phyloP scores from a whole-genome alignment of 306 rosid species.

The Hippophae rhamnoides region DNA sequence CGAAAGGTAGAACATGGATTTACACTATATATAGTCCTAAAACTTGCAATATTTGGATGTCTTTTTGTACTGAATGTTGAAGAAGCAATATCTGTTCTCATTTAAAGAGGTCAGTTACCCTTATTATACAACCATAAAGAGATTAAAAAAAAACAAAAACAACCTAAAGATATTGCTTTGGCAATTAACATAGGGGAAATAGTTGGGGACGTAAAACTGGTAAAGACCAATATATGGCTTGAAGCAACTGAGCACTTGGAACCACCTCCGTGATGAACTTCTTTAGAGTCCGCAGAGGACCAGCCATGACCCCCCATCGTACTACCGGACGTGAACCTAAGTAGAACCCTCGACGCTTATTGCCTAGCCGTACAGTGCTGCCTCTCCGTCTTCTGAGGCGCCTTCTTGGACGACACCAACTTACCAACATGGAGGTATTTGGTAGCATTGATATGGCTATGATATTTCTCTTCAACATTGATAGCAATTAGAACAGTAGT shows the following conservation, averaged over 20 bases:
- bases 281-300: conserved; percentile 61
- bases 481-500: neutral
- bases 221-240: conserved; percentile 63
- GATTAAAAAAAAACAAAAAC: conserved; percentile 4
- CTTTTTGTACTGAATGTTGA: neutral
- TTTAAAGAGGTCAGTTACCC: neutral
- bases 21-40: too few relatives aligned
- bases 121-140: conserved; percentile 4
- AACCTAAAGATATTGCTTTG: conserved; percentile 5
- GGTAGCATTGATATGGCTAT: conserved; percentile 47
- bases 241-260: conserved; percentile 50
- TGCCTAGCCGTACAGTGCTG: conserved; percentile 60
- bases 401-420: conserved; percentile 50
- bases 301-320: conserved; percentile 59
- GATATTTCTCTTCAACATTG: conserved; percentile 52
- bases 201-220: conserved; percentile 69
- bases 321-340: conserved; percentile 48
- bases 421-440: conserved; percentile 33
- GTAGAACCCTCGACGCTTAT: conserved; percentile 56
- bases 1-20: too few relatives aligned
- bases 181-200: conserved; percentile 69
- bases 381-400: conserved; percentile 50
- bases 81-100: neutral
- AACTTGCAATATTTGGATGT: conserved; percentile 3
- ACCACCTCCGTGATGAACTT: conserved; percentile 59